These are phyloP conservation scores for Durusdinium trenchii DNA, from an alignment of 73 alveolate genomes.

Conservation along the genomic window DNA sequence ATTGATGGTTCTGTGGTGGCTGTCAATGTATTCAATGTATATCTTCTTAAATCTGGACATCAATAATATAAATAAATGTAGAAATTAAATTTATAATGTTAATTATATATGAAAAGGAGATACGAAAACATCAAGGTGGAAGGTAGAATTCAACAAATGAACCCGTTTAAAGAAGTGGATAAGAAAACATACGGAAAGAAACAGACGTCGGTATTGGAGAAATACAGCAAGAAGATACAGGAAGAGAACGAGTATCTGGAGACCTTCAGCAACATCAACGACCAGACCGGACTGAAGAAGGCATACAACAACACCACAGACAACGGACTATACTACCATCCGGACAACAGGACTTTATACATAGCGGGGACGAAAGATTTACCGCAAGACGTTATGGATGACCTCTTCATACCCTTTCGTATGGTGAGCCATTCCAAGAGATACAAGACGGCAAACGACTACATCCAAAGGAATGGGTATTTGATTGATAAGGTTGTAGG, in stretches of 20 bases:
- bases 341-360: slow-evolving; percentile 22
- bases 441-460: slow-evolving; percentile 43
- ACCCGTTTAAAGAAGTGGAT: slow-evolving; percentile 44
- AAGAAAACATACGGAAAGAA: not conserved
- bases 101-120: not conserved
- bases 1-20: slow-evolving; percentile 39
- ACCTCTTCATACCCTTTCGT: slow-evolving; percentile 13
- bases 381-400: slow-evolving; percentile 22
- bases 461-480: not conserved
- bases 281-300: slow-evolving; percentile 57
- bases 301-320: slow-evolving; percentile 64
- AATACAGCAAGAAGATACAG: slow-evolving; percentile 17
- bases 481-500: not conserved
- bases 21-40: not conserved
- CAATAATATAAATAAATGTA: not conserved
- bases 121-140: not conserved
- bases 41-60: slow-evolving; percentile 32
- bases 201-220: not conserved
- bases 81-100: not conserved
- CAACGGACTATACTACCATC: slow-evolving; percentile 46
- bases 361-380: slow-evolving; percentile 65
- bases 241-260: not conserved
- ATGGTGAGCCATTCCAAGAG: slow-evolving; percentile 27
- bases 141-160: not conserved
- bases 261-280: slow-evolving; percentile 55